Base-by-base conservation (phyloP, 2,329 filamentous ascomycete genomes). In the Hysterium pulicare region DNA sequence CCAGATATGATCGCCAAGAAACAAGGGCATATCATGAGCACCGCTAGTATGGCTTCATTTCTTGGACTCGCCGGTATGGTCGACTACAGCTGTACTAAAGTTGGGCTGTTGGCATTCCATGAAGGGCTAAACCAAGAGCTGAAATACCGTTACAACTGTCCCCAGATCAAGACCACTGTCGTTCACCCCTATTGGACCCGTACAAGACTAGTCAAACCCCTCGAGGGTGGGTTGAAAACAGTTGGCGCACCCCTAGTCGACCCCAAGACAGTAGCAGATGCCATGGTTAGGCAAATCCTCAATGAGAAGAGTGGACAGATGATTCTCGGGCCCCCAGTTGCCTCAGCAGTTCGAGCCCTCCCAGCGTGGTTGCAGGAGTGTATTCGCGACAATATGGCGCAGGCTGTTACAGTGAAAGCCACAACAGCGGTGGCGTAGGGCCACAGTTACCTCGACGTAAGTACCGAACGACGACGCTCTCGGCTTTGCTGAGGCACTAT, bases 231-330 rank as follows among this genome's bases (percentile, higher is more conserved):
- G 2, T 51, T 74, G 17, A 49, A 61, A 40, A 53, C 51, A 10
- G 50, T 54, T 3, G 58, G 62, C 8, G 53, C 51, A 5, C 49
- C 53, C 13, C 19, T 32, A 20, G 51, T 74, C 5, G 61, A 69
- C 15, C 61, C 71, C 10, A 51, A 67, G 40, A 50, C 63, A 32
- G 68, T 74, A 6, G 60, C 66, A 15, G 59, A 71, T 43, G 65
- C 66, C 11, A 68, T 75, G 42, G 67, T 71, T 2, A 61, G 66
- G 38, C 71, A 74, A 49, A 66, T 74, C 19, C 42, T 73, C 32
- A 61, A 57, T 39, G 61, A 61, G 11, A 62, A 58, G 46, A 67
- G 69, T 40, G 67, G 65, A 17, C 70, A 72, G 48, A 46, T 74
- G 28, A 53, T 73, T 22, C 44, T 73, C 20, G 66, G 66, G 8